A percentile compares a stretch with the other conserved stretches of the same genome.
Evolutionary conservation across 257 asterid species (phyloP).

Genomic region (Nicotiana sylvestris): DNA sequence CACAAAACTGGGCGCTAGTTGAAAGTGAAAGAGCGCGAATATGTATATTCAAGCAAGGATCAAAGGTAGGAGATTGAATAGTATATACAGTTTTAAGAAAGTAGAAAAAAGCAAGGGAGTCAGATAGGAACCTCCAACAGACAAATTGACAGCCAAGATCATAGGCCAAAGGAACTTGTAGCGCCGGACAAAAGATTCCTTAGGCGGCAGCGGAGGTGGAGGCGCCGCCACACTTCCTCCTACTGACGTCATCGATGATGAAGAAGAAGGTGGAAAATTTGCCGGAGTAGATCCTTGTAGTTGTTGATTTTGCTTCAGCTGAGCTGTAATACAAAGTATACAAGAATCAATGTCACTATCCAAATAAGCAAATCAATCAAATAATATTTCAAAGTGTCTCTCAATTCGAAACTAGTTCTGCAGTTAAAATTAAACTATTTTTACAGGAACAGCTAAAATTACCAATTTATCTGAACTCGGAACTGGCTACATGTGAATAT

Average conservation of each 20-base stretch:
- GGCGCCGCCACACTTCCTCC: constrained; percentile 23
- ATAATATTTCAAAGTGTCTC: too few relatives aligned
- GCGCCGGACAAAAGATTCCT: constrained; percentile 63
- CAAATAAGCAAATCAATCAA: too few relatives aligned
- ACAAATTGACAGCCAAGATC: constrained; percentile 64
- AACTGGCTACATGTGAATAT: too few relatives aligned
- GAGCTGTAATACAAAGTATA: too few relatives aligned
- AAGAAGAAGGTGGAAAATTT: background rate
- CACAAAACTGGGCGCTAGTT: background rate
- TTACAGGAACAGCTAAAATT: too few relatives aligned
- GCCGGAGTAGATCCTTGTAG: too few relatives aligned
- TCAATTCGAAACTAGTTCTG: too few relatives aligned
- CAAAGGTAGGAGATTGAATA: background rate
- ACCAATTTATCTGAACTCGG: too few relatives aligned
- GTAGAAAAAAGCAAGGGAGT: background rate
- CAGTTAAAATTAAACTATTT: too few relatives aligned
- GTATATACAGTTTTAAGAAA: background rate
- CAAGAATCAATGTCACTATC: too few relatives aligned
- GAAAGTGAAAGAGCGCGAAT: background rate
- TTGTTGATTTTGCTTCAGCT: too few relatives aligned
- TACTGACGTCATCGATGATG: constrained; percentile 31
- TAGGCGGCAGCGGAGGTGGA: constrained; percentile 33
- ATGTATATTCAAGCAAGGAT: background rate
- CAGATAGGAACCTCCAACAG: constrained; percentile 58
- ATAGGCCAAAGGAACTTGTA: constrained; percentile 66